phyloP scores from a whole-genome alignment of 1,284 basidiomycete genomes.

The Xerocomus amazonicus region DNA sequence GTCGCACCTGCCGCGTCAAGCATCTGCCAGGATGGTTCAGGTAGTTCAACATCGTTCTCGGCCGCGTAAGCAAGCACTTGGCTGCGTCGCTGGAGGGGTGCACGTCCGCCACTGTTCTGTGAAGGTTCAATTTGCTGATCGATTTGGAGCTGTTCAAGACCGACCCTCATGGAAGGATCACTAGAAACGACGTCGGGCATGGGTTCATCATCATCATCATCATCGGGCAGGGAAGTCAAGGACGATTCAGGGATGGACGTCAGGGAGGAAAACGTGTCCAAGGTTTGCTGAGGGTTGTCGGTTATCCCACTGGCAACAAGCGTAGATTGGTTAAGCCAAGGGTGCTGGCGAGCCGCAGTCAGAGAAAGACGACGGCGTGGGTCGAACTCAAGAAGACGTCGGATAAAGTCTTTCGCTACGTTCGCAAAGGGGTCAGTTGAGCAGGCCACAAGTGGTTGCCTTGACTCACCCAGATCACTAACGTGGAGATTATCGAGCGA shows the following conservation, averaged over 20 bases:
- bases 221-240: slow-evolving; percentile 23
- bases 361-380: slow-evolving; percentile 58
- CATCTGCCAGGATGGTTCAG: slow-evolving; percentile 33
- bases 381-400: slow-evolving; percentile 41
- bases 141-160: slow-evolving; percentile 35
- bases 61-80: slow-evolving; percentile 42
- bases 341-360: slow-evolving; percentile 54
- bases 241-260: slow-evolving; percentile 20
- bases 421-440: slow-evolving; percentile 3
- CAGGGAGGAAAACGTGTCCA: slow-evolving; percentile 14
- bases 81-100: slow-evolving; percentile 46
- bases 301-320: not conserved
- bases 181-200: slow-evolving; percentile 29
- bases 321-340: slow-evolving; percentile 49
- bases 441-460: not conserved
- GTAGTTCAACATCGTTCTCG: slow-evolving; percentile 17
- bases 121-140: slow-evolving; percentile 10
- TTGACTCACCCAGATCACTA: slow-evolving; percentile 37
- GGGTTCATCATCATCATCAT: slow-evolving; percentile 28
- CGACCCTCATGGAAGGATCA: slow-evolving; percentile 35
- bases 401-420: slow-evolving; percentile 37
- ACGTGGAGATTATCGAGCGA: slow-evolving; percentile 40
- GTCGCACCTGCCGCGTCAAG: slow-evolving; percentile 27
- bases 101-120: slow-evolving; percentile 14
- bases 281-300: slow-evolving; percentile 4